Conservation (phyloP, 148 eudicot genomes). For the Simmondsia chinensis region DNA sequence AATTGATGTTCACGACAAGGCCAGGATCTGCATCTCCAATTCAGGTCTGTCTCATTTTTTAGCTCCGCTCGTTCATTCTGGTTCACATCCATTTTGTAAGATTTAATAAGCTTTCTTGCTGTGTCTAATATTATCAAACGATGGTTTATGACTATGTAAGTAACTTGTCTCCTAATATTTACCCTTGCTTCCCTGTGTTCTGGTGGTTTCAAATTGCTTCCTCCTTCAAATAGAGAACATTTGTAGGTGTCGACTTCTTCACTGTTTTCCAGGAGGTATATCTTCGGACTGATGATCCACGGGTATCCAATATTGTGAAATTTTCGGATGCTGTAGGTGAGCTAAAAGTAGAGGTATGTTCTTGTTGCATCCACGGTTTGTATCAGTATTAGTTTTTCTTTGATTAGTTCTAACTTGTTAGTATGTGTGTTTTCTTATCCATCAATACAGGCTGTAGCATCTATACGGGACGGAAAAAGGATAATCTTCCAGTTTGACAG, state of each 20-base stretch:
- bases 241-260: conserved; percentile 90
- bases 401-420: not conserved
- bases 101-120: not conserved
- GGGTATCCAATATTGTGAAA: conserved; percentile 90
- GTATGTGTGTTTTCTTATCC: not conserved
- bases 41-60: conserved; percentile 40
- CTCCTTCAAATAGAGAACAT: conserved; percentile 57
- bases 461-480: conserved; percentile 69
- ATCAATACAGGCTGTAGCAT: conserved; percentile 81
- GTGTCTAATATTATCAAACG: too few species aligned
- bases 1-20: conserved; percentile 84
- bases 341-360: conserved; percentile 89
- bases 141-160: too few species aligned
- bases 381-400: not conserved
- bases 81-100: not conserved
- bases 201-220: not conserved
- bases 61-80: not conserved
- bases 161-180: too few species aligned
- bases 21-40: conserved; percentile 93
- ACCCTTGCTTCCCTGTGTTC: not conserved
- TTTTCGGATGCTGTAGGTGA: conserved; percentile 89
- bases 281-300: conserved; percentile 65
- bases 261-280: conserved; percentile 89
- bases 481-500: conserved; percentile 88
- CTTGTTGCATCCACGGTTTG: not conserved